Base-by-base conservation (phyloP, 108 stramenopile genomes). In the Skeletonema tropicum region DNA sequence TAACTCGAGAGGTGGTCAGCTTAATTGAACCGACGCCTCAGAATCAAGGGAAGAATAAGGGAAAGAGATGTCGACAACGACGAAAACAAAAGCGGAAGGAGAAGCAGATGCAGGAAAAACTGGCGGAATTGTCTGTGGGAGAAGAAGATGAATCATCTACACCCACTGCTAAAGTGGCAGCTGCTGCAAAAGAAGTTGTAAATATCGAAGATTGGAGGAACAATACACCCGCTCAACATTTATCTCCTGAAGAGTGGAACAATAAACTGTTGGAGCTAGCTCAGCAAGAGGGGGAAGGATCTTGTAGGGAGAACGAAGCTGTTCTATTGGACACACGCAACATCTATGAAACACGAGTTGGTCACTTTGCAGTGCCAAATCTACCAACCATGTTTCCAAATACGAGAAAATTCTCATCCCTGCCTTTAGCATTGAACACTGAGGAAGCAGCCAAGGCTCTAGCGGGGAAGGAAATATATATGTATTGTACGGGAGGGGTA, bases 391-490 rank as follows among this genome's bases (percentile, higher is more conserved):
- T 81, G 30, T 75, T 81, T 55, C 77, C 83, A 1, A 95, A 95
- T 61, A 95, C 94, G 15, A 79, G 94, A 46, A 91, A 95, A 60
- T 95, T 90, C 74, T 88, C 89, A n/a, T 86, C 88, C n/a, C 35
- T 95, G 64, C 89, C 90, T 0, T 29, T 68, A 26, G 77, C 91
- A 8, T 68, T 95, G 66, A 87, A 81, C 58, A 81, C 80, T 19
- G 67, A 83, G 3, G 77, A 86, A 57, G 73, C 77, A 21, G 65
- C 85, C 29, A 36, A 74, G 7, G 68, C 89, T 6, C 39, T 87
- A 21, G 73, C 81, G 8, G 84, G 83, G 25, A 87, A 90, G 41
- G 68, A 91, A 19, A 82, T 95, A 13, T 92, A 81, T 68, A 93
- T 91, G 80, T 82, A 76, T 66, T 82, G 80, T 36, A 77, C 78